These are phyloP conservation scores for Apiospora kogelbergensis DNA, from an alignment of 2,329 filamentous ascomycete genomes.

Conservation along the genomic window DNA sequence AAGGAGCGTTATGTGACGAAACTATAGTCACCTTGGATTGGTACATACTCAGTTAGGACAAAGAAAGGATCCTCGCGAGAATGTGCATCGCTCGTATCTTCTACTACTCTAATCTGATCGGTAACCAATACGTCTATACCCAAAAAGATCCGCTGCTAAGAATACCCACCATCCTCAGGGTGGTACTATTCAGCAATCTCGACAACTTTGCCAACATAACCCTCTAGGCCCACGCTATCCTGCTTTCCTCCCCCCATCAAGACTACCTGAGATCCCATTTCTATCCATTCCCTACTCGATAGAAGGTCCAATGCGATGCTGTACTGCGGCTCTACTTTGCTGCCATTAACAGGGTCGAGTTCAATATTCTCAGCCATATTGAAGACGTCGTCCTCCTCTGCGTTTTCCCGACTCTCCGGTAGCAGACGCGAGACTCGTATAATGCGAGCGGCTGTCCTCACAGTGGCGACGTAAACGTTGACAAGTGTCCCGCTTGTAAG, in stretches of 20 bases:
- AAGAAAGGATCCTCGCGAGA: background rate
- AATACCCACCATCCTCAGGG: background rate
- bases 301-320: slow-evolving; percentile 69
- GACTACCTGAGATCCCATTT: slow-evolving; percentile 68
- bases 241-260: slow-evolving; percentile 71
- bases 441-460: slow-evolving; percentile 78
- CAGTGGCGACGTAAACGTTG: slow-evolving; percentile 84
- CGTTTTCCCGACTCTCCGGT: slow-evolving; percentile 28
- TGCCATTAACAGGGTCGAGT: slow-evolving; percentile 29
- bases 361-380: slow-evolving; percentile 50
- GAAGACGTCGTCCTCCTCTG: slow-evolving; percentile 58
- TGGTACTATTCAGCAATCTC: slow-evolving; percentile 54
- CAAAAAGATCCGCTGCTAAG: background rate
- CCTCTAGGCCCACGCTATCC: slow-evolving; percentile 67
- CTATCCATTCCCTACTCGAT: slow-evolving; percentile 70
- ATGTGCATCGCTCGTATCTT: background rate
- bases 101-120: background rate
- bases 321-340: slow-evolving; percentile 35
- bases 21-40: background rate
- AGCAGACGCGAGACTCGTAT: slow-evolving; percentile 48
- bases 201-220: slow-evolving; percentile 68
- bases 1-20: background rate
- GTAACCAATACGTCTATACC: background rate
- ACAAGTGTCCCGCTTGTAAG: slow-evolving; percentile 69
- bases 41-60: background rate